These are phyloP conservation scores for Lentinula novae-zelandiae DNA, from an alignment of 1,284 basidiomycete genomes.

Conservation along the genomic window DNA sequence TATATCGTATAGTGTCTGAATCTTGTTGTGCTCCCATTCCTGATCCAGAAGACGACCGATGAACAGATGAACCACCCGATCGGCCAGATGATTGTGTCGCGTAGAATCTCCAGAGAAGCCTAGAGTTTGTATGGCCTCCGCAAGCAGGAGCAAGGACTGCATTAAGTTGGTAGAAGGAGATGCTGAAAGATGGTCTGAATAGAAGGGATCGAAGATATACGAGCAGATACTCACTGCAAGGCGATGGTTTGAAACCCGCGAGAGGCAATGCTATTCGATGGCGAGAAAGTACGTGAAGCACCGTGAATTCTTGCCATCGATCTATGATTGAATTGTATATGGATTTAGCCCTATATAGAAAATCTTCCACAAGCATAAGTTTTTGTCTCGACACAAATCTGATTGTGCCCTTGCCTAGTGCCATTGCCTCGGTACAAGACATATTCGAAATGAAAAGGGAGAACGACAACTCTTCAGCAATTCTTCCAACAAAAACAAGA, in stretches of 20 bases:
- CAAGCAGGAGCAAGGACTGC: constrained; percentile 51
- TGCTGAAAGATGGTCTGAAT: constrained; percentile 22
- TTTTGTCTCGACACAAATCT: constrained; percentile 7
- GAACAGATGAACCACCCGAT: constrained; percentile 39
- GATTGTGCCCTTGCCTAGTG: constrained; percentile 31
- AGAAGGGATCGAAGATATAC: constrained; percentile 13
- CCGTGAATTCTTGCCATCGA: constrained; percentile 44
- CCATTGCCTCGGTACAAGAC: constrained; percentile 34
- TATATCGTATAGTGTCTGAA: constrained; percentile 42
- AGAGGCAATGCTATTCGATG: constrained; percentile 19
- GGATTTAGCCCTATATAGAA: constrained; percentile 28
- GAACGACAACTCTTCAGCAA: constrained; percentile 39
- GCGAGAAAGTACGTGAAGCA: constrained; percentile 30
- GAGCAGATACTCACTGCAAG: constrained; percentile 15
- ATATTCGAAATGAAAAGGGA: constrained; percentile 42
- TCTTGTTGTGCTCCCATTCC: constrained; percentile 22
- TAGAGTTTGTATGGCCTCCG: constrained; percentile 49
- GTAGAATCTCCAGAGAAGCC: constrained; percentile 37
- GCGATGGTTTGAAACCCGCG: constrained; percentile 10
- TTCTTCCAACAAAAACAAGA: constrained; percentile 38
- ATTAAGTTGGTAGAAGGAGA: constrained; percentile 51
- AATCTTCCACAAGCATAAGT: constrained; percentile 37
- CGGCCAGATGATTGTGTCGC: constrained; percentile 30
- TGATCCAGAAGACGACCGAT: constrained; percentile 30
- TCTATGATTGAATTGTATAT: constrained; percentile 42